Evolutionary conservation across 257 asterid genomes (phyloP), one percentile per base, ranked within the genome.

Genomic region (Sherardia arvensis): DNA sequence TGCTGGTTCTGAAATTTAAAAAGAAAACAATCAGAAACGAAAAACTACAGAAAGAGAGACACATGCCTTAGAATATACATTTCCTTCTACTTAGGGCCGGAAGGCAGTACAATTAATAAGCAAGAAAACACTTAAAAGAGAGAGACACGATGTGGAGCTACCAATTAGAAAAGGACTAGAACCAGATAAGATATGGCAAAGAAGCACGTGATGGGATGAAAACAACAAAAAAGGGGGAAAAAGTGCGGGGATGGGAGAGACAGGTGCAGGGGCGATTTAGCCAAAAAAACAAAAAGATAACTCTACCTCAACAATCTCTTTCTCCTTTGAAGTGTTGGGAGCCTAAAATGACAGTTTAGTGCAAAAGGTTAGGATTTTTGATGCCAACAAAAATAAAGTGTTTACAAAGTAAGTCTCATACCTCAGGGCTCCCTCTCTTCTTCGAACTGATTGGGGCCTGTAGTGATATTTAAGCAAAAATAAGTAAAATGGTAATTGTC

Each of bases 391-490:
- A 32, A 4, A 32, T 32, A 8, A 32, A 5, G 34, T 32, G 7
- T 32, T 26, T 55, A 26, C 20, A 27, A 1, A 23, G 21, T 64
- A 60, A 17, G 26, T 29, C 18, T 43, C 29, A 0, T 66, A 66
- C 76, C 30, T 40, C 66, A 7, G 69, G 3, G 4, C 4, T 48
- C 14, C 40, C 29, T 26, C 57, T 17, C 61, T 69, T 21, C 54
- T 67, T 57, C 62, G 28, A 33, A 49, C 30, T 55, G 59, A 62
- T 60, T 29, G 65, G 55, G 18, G 48, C 76, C 73, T 71, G 59
- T 21, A 71, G 67, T 28, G 12, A 3, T 8, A 28, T 15, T 28
- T 47, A 22, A 40, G 49, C 45, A 34, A 18, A 32, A 40, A 47
- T 1, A 18, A 0, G 47, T 17, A 18, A 9, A 17, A 1, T 7